Conservation (phyloP, 2,329 filamentous ascomycete species). For the Trichoderma sp. region DNA sequence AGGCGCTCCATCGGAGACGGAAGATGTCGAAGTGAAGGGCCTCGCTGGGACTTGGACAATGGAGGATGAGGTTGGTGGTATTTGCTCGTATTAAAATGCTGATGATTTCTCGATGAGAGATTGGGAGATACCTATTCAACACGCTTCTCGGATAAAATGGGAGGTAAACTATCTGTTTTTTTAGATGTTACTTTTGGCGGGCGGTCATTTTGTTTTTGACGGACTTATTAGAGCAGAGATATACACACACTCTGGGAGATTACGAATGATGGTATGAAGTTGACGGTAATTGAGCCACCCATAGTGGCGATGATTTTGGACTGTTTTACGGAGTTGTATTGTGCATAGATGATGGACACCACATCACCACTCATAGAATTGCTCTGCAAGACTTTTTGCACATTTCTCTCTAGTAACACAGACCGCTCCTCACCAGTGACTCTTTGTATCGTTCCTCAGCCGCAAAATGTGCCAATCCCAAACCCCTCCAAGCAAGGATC, state of each 20-base stretch:
- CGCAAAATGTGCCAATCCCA: not conserved
- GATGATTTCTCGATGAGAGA: not conserved
- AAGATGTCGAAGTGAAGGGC: conserved; percentile 56
- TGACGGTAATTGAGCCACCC: not conserved
- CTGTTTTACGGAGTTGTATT: not conserved
- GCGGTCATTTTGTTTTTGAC: not conserved
- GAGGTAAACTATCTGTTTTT: not conserved
- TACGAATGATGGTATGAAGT: not conserved
- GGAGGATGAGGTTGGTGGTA: conserved; percentile 71
- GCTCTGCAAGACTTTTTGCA: not conserved
- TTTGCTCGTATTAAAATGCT: conserved; percentile 48
- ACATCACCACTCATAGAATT: not conserved
- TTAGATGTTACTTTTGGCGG: not conserved
- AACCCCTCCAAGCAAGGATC: not conserved
- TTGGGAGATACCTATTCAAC: not conserved
- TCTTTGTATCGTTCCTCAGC: not conserved
- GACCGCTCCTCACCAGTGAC: not conserved
- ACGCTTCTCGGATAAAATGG: not conserved
- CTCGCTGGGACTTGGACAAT: conserved; percentile 86
- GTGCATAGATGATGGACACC: not conserved
- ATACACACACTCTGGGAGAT: not conserved
- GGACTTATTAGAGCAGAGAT: not conserved
- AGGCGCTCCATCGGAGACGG: conserved; percentile 38
- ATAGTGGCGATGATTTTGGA: not conserved
- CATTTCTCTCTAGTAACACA: not conserved